Evolutionary conservation across 139 green algal genomes (phyloP).

Genomic region (Penium margaritaceum): DNA sequence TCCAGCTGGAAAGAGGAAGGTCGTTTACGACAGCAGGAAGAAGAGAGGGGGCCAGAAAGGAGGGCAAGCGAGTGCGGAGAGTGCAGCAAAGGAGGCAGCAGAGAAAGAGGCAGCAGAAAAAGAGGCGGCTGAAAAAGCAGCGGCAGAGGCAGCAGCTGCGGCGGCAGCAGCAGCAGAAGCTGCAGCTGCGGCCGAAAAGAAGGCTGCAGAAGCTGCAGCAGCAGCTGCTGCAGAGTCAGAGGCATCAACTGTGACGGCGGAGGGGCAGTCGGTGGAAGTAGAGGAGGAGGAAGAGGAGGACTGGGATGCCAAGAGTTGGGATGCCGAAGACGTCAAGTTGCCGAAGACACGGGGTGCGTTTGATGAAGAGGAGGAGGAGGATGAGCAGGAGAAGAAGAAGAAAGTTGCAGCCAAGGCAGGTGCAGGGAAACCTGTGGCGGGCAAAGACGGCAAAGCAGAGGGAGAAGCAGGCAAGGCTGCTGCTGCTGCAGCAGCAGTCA

Average conservation of each 20-base stretch:
- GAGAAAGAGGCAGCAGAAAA: constrained; percentile 25
- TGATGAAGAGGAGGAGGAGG: constrained; percentile 47
- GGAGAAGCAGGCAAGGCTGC: constrained; percentile 3
- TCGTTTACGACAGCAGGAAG: constrained; percentile 7
- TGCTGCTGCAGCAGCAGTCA: constrained; percentile 6
- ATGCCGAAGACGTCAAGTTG: constrained; percentile 40
- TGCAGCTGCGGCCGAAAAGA: neutral
- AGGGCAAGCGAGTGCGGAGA: constrained; percentile 1
- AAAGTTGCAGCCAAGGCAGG: neutral
- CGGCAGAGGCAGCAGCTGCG: too few relatives aligned
- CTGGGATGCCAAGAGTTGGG: constrained; percentile 51
- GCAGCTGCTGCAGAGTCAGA: constrained; percentile 20
- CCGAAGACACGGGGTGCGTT: constrained; percentile 28
- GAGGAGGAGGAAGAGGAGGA: constrained; percentile 56
- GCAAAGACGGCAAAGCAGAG: neutral
- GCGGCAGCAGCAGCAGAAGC: neutral
- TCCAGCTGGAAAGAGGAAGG: neutral
- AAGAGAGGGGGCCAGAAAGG: neutral
- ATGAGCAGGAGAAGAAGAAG: constrained; percentile 32
- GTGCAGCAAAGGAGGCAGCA: constrained; percentile 28
- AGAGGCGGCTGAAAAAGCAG: too few relatives aligned
- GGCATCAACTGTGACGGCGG: neutral
- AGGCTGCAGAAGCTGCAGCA: neutral
- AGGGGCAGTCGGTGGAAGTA: constrained; percentile 36
- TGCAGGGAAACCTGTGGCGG: neutral